phyloP scores from a whole-genome alignment of 1,284 basidiomycete genomes.

The Rhodotorula mucilaginosa region DNA sequence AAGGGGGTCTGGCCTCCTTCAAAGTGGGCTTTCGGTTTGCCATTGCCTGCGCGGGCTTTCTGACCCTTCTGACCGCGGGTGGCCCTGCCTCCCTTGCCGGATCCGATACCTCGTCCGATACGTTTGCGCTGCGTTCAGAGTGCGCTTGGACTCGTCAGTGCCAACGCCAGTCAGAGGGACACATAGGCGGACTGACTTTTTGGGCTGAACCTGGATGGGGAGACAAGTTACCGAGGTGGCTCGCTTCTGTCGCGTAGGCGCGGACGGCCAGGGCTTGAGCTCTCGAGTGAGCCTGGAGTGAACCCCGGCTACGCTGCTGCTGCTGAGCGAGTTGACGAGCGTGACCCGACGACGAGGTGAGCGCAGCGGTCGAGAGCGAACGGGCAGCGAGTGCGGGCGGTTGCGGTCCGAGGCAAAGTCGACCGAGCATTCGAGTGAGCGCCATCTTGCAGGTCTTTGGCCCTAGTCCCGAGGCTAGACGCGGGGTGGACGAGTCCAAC shows the following conservation, averaged over 20 bases:
- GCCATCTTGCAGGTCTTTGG: background rate
- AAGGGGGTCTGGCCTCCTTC: constrained; percentile 97
- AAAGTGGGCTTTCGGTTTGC: constrained; percentile 71
- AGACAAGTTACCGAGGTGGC: constrained; percentile 34
- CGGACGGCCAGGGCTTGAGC: background rate
- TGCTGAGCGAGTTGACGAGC: background rate
- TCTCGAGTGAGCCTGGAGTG: background rate
- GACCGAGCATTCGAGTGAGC: constrained; percentile 3
- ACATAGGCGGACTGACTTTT: too few relatives aligned
- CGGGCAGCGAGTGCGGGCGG: background rate
- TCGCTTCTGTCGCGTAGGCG: constrained; percentile 23
- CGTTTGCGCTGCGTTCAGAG: constrained; percentile 68
- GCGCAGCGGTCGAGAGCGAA: background rate
- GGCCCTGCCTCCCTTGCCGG: constrained; percentile 84
- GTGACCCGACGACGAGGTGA: background rate
- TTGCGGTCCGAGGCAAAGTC: background rate
- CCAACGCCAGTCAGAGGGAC: constrained; percentile 38
- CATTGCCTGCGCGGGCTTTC: constrained; percentile 85
- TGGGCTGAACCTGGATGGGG: constrained; percentile 35
- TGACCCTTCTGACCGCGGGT: constrained; percentile 95
- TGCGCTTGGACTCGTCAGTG: too few relatives aligned
- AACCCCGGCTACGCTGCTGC: background rate
- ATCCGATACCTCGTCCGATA: constrained; percentile 87
- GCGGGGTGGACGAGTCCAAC: background rate
- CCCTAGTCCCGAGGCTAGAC: background rate